Conservation (phyloP, 225 moss, liverwort and hornwort species). For the Sphagnum tenellum region DNA sequence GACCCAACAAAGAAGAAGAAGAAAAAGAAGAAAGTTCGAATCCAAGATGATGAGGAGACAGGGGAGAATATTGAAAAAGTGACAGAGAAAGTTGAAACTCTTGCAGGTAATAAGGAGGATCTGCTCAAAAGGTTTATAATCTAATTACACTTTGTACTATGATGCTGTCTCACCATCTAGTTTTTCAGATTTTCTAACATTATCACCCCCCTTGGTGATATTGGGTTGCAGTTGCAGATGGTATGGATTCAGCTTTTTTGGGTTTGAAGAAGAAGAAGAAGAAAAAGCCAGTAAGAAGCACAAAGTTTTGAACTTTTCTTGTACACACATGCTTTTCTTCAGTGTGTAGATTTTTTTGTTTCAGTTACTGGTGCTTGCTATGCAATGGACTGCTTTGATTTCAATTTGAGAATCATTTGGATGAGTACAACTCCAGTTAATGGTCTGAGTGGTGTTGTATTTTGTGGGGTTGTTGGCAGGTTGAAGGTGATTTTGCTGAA, state of each 20-base stretch:
- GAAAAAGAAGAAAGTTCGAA: conserved; percentile 70
- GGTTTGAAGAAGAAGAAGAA: conserved; percentile 88
- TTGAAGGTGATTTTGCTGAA: conserved; percentile 60
- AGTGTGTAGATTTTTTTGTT: no score
- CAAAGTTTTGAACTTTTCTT: no score
- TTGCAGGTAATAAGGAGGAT: conserved; percentile 6
- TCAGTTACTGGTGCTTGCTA: no score
- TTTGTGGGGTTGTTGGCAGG: conserved; percentile 24
- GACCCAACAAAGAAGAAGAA: conserved; percentile 95
- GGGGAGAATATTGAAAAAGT: conserved; percentile 54
- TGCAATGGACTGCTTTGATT: no score
- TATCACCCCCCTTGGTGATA: neutral
- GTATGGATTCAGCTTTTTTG: conserved; percentile 55
- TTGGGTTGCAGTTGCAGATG: conserved; percentile 25
- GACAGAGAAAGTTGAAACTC: conserved; percentile 31
- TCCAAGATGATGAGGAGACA: conserved; percentile 60
- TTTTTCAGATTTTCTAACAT: no score
- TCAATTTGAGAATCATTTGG: no score
- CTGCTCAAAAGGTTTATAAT: no score
- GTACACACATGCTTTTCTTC: no score
- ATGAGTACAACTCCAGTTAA: neutral
- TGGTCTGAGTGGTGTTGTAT: no score
- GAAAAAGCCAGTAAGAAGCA: conserved; percentile 52
- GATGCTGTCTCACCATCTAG: neutral
- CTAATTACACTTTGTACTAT: no score